Evolutionary conservation across 2,329 filamentous ascomycete genomes (phyloP), one percentile per base, ranked within the genome.

Genomic region (Aspergillus felis): DNA sequence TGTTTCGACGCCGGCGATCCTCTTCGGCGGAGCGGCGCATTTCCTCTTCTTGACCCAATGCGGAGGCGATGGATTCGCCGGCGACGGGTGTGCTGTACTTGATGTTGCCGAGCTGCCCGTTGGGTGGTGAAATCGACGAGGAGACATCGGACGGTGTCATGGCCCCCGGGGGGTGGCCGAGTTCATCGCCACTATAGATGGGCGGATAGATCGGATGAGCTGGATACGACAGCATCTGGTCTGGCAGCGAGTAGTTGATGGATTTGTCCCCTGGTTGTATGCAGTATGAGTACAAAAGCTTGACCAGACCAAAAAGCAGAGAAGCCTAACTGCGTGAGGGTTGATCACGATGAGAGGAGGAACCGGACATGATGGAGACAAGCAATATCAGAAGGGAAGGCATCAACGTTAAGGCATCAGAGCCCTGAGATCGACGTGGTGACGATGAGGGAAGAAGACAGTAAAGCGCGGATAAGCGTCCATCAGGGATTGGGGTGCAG

Each of bases 1-100:
- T 95, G 78, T 96, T 96, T 62, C 91, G 87, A 58, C 91, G 86
- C 51, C 91, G 88, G 79, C 95, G 95, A 73, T 96, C 91, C 76
- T 96, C 91, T 74, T 96, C 91, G 24, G 91, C 91, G 12, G 88
- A 88, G 5, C 86, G 65, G 42, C 89, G 87, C 12, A 88, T 87
- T 42, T 85, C 80, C 61, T 92, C 89, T 73, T 92, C 89, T 51
- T 88, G 82, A 65, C 76, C 83, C 58, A 86, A 63, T 49, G 82
- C 76, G 56, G 68, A 71, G 74, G 80, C 72, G 54, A 75, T 68
- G 38, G 70, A 72, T 55, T 75, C 72, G 29, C 73, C 70, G 2
- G 73, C 61, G 44, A 75, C 71, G 22, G 69, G 66, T 38, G 72
- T 75, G 65, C 71, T 74, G 69, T 76, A 76, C 59, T 74, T 74